Evolutionary conservation across 2,329 filamentous ascomycete species (phyloP), one percentile per base, ranked within the genome.

Genomic region (Coniochaeta hoffmannii): DNA sequence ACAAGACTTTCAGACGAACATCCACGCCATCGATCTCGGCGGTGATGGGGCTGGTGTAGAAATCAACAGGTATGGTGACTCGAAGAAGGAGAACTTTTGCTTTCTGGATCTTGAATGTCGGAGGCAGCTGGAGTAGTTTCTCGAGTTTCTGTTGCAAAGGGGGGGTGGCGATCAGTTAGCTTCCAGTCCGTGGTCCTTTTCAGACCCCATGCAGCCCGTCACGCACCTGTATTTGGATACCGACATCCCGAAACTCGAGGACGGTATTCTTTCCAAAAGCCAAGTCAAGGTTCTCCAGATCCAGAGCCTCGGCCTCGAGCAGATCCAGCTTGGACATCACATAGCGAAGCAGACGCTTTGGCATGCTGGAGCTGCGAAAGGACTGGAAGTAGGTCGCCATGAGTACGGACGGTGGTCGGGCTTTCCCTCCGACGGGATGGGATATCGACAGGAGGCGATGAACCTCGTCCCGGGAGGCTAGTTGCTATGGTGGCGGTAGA

Each of bases 341-440:
- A 75, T 94, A 96, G 62, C 90, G 87, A 61, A 97, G 81, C 64
- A 97, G 80, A 70, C 88, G 86, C 80, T 94, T 96, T 74, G 92
- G 89, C 77, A 96, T 90, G 63, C 83, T 89, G 60, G 90, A 83
- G 69, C 73, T 77, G 64, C 76, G 73, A 65, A 85, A 83, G 56
- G 77, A 79, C 71, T 78, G 86, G 65, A 94, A 81, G 68, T 89
- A 85, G 68, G 81, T 85, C 54, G 86, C 84, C 88, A 92, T 91
- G 70, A 58, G 69, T 68, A 28, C 26, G 24, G 26, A 32, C 36
- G 26, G 26, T 9, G 4, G 53, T 9, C 15, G 17, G 24, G 8
- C 31, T 10, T 22, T 7, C 6, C 14, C 41, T 22, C 7, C 19
- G 41, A 46, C 19, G 41, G 24, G 41, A 15, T 22, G 11, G 2